Conservation (phyloP, 2,329 filamentous ascomycete species). For the Didymella glomerata region DNA sequence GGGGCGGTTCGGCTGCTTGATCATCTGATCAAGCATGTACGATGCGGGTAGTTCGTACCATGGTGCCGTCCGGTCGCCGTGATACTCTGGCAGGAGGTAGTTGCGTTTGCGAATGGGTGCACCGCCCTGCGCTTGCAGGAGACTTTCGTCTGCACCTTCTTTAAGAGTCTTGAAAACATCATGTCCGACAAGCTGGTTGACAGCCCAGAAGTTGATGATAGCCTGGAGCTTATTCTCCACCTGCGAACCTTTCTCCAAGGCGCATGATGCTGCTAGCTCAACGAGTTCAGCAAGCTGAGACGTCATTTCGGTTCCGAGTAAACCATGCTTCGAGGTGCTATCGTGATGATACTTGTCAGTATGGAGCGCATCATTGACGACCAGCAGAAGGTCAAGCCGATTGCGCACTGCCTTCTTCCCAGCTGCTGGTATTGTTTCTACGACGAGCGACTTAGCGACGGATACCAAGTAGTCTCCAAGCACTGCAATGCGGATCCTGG, state of each 20-base stretch:
- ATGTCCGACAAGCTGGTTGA: conserved; percentile 67
- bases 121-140: conserved; percentile 45
- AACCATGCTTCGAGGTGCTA: conserved; percentile 14
- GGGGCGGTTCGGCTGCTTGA: conserved; percentile 76
- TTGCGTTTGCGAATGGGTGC: conserved; percentile 61
- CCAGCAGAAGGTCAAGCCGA: conserved; percentile 77
- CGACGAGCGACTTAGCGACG: conserved; percentile 67
- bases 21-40: conserved; percentile 80
- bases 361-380: conserved; percentile 80
- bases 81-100: conserved; percentile 76
- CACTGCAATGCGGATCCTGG: conserved; percentile 69
- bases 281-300: conserved; percentile 69
- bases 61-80: conserved; percentile 75
- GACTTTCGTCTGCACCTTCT: conserved; percentile 61
- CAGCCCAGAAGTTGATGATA: conserved; percentile 75
- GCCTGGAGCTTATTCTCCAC: conserved; percentile 66
- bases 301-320: conserved; percentile 52
- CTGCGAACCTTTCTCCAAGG: conserved; percentile 68
- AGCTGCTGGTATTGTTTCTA: conserved; percentile 25
- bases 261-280: conserved; percentile 61
- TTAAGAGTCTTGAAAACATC: conserved; percentile 67
- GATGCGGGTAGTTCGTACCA: conserved; percentile 86
- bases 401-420: conserved; percentile 68
- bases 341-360: conserved; percentile 37
- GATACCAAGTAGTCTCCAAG: conserved; percentile 80